Evolutionary conservation across 805 yeast genomes (phyloP), one percentile per base, ranked within the genome.

Genomic region (Myxozyma melibiosi): DNA sequence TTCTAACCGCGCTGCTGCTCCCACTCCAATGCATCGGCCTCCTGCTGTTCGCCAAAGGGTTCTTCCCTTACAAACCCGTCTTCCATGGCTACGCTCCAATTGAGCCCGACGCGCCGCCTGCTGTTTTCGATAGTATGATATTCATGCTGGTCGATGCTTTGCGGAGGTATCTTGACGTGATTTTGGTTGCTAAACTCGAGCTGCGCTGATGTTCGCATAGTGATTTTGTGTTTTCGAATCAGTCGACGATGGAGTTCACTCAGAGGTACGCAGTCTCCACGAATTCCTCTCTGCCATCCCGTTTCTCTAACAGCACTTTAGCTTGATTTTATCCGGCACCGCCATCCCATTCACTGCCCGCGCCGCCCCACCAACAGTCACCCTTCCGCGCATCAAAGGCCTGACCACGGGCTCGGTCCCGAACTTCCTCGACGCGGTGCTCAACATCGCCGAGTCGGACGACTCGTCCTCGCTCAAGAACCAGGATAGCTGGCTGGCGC

Each of bases 281-380:
- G 13, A 4, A 33, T n/a, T 37, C 24, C 18, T 5, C 4, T 22
- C 7, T 18, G 13, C 18, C 4, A 3, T 9, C 22, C 11, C 3
- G 6, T 24, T 5, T 20, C 13, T 20, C 37, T 40, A n/a, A 40
- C 24, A 13, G 4, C 4, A 18, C 6, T 14, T 11, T 27, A 61
- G 63, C 18, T 55, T 91, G 55, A 74, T 92, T 7, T 78, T 80
- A 51, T 64, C 76, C 0, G 95, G 96, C 9, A 66, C 77, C 34
- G 98, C 94, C 0, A 67, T 91, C 48, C 97, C 97, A 0, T 91
- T 83, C 70, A 94, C 99, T 0, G 96, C 96, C 0, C 88, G 78
- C 69, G 85, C 97, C 0, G 87, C 88, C 62, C 98, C 99, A 1
- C 99, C 99, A 2, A 94, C 99, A 0, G 99, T 94, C 8, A 94